Evolutionary conservation across 208 protist species (phyloP), one percentile per base, ranked within the genome.

Genomic region (Crithidia bombi): DNA sequence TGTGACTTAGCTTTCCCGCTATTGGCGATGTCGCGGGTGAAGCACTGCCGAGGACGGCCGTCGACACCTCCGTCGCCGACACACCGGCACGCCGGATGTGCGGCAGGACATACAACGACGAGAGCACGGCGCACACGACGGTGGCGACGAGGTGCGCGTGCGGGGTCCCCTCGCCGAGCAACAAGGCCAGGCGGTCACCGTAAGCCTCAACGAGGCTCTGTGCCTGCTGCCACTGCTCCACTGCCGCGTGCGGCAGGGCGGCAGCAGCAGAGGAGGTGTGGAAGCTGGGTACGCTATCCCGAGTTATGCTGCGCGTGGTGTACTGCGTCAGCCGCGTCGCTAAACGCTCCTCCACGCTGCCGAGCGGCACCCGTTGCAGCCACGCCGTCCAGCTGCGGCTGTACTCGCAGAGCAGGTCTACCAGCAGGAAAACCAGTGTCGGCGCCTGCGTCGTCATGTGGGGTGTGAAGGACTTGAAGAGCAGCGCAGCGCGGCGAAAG

Each of bases 381-480:
- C 41, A 65, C 5, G 54, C 64, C 3, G n/a, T 17, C 75, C 78
- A 78, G 25, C 64, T 21, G 33, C 47, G 47, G n/a, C 28, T 32
- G 35, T 78, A 84, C 69, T 75, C 54, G 44, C 19, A 41, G 15
- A 81, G 51, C 4, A 78, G 12, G 38, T 63, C 59, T 41, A 49
- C 64, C 7, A 85, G 64, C 14, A 79, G 73, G 25, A 77, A 69
- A 1, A 58, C 63, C 11, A 75, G 21, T 6, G 65, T 63, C 0
- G 87, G 90, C 0, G 87, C 82, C 56, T 95, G 90, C 14, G 69
- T 72, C 11, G 86, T 57, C 51, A 83, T 78, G 59, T 91, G 82
- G 11, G 87, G 90, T 11, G 65, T 67, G 44, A 80, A 83, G 5
- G 90, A 87, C 38, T 83, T 86, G 73, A 85, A 95, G 50, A 92